These are phyloP conservation scores for Wallacemonas sp. DNA, from an alignment of 208 protist species.

Conservation along the genomic window DNA sequence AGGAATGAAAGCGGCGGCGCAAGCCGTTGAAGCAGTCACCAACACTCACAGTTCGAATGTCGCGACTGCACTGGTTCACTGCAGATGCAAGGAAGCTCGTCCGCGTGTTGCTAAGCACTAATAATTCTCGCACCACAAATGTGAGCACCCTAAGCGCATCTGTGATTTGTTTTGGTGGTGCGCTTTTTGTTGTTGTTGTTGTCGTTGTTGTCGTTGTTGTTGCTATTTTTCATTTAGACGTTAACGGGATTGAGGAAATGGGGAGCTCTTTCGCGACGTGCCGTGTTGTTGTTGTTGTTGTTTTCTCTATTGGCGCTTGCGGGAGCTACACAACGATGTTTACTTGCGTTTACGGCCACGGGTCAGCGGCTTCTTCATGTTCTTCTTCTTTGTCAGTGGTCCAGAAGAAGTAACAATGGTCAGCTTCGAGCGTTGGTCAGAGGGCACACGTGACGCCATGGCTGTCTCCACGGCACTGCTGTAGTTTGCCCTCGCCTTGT, in stretches of 20 bases:
- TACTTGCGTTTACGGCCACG: conserved; percentile 65
- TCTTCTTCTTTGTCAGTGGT: conserved; percentile 45
- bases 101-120: too few relatives aligned
- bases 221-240: conserved; percentile 4
- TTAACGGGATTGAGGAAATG: neutral
- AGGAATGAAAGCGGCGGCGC: too few relatives aligned
- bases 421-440: conserved; percentile 87
- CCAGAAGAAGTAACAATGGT: conserved; percentile 65
- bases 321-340: neutral
- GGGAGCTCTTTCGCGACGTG: too few relatives aligned
- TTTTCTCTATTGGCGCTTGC: neutral
- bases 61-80: too few relatives aligned
- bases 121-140: too few relatives aligned
- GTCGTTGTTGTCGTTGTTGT: neutral
- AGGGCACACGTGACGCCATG: conserved; percentile 87
- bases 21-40: too few relatives aligned
- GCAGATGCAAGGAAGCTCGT: too few relatives aligned
- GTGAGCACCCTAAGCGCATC: too few relatives aligned
- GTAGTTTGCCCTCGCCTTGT: conserved; percentile 77
- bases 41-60: too few relatives aligned
- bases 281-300: conserved; percentile 3
- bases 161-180: neutral
- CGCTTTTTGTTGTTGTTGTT: neutral
- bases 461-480: conserved; percentile 76
- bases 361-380: conserved; percentile 89